Evolutionary conservation across 805 yeast genomes (phyloP), one percentile per base, ranked within the genome.

Genomic region (Saccharomycopsis lassenensis): DNA sequence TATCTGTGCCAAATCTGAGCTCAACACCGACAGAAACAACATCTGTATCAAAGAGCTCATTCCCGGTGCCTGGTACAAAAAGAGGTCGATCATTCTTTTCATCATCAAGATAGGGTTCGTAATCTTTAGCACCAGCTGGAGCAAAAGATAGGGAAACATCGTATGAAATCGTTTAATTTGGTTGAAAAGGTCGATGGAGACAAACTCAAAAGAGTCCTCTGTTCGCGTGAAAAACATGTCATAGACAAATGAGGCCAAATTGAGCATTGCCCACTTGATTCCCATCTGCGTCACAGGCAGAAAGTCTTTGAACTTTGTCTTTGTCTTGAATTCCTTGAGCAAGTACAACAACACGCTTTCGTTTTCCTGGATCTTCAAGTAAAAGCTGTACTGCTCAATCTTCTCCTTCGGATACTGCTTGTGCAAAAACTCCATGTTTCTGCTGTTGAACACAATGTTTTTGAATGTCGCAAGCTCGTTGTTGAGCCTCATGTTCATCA

Each of bases 101-200:
- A 84, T 74, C 19, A 89, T 75, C 28, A 78, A 71, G 58, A 86
- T 73, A 2, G 98, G 97, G 51, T 89, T 89, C 0, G 97, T 84
- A 41, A 79, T 74, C 50, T 75, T 69, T 50, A 91, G 56, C 16
- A 89, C 79, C 15, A 83, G 82, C 29, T 77, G 76, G 55, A 87
- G 71, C 24, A 89, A 52, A 1, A 69, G 59, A 54, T 89, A 91
- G 0, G 97, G 98, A 59, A 89, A 72, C 41, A 84, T 51, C 22
- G 66, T 59, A 57, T 89, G 95, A 26, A 91, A 58, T 39, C 77
- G 71, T 45, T 74, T 73, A 22, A 81, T 60, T 50, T 84, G 85
- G 8, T 69, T 65, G 48, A 79, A 76, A 47, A 82, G 62, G 47
- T 84, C 95, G 41, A 75, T 72, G 19, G 31, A 12, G 18, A 24